phyloP scores from a whole-genome alignment of 768 basidiomycete species.

The Dentipellis fragilis region DNA sequence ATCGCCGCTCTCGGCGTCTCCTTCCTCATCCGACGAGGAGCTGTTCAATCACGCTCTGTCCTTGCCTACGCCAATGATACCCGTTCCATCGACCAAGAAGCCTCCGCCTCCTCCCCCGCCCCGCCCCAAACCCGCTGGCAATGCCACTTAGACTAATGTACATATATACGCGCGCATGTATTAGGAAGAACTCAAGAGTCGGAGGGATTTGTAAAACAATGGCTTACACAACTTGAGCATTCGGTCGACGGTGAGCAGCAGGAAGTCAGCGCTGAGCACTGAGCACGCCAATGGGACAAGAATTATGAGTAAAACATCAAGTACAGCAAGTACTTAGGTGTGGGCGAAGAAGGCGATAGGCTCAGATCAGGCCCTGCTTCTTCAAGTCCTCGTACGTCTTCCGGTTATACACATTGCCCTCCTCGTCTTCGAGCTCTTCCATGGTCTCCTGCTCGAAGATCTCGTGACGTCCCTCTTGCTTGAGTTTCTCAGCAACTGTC shows the following conservation, averaged over 20 bases:
- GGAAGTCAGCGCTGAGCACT: background rate
- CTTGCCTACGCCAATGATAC: constrained; percentile 57
- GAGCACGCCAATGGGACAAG: background rate
- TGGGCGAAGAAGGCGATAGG: background rate
- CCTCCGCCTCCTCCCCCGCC: constrained; percentile 40
- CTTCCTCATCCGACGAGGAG: constrained; percentile 80
- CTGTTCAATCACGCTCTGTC: constrained; percentile 61
- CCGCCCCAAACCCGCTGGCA: constrained; percentile 15
- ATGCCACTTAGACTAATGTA: background rate
- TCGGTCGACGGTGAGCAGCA: background rate
- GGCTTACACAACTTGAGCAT: background rate
- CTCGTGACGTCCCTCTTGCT: constrained; percentile 92
- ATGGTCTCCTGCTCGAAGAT: constrained; percentile 90
- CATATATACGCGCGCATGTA: too few species aligned
- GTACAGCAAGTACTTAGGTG: constrained; percentile 2
- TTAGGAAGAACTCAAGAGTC: too few species aligned
- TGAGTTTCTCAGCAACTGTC: constrained; percentile 92
- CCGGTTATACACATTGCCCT: constrained; percentile 96
- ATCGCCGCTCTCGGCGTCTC: constrained; percentile 62
- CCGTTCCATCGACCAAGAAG: constrained; percentile 21
- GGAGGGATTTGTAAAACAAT: background rate
- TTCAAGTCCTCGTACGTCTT: constrained; percentile 98
- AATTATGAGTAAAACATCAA: constrained; percentile 1
- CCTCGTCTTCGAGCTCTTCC: constrained; percentile 97
- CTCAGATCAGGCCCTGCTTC: constrained; percentile 82